These are phyloP conservation scores for Diaporthe sp. DNA, from an alignment of 2,329 filamentous ascomycete species.

Conservation along the genomic window DNA sequence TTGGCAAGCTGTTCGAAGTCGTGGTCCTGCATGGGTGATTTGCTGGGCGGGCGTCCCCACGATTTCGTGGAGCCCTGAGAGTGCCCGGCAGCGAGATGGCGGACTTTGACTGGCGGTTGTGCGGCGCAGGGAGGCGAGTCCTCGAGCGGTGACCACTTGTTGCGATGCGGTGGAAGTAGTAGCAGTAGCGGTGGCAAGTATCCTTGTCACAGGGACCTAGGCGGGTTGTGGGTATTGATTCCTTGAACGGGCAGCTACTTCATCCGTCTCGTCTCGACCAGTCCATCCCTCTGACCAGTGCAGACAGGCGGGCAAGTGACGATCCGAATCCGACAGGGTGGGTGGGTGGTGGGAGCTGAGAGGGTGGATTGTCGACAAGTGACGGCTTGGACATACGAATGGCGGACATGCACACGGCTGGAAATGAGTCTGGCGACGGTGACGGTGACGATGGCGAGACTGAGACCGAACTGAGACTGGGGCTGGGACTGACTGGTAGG, in stretches of 20 bases:
- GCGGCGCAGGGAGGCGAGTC: not conserved
- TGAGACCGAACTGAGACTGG: not conserved
- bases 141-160: not conserved
- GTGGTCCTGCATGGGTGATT: constrained; percentile 19
- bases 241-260: not conserved
- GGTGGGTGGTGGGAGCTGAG: not conserved
- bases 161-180: not conserved
- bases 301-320: not conserved
- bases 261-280: not conserved
- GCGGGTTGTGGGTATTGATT: not conserved
- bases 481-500: not conserved
- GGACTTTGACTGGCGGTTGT: not conserved
- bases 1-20: constrained; percentile 34
- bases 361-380: not conserved
- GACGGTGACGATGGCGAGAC: not conserved
- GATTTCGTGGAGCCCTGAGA: constrained; percentile 9
- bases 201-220: not conserved
- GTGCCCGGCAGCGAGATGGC: not conserved
- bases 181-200: not conserved
- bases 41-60: constrained; percentile 5
- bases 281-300: not conserved
- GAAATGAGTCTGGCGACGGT: not conserved
- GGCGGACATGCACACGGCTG: not conserved
- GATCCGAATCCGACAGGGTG: no score
- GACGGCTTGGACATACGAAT: not conserved